Conservation (phyloP, 169 alveolate genomes). For the Plasmodium billcollinsi region DNA sequence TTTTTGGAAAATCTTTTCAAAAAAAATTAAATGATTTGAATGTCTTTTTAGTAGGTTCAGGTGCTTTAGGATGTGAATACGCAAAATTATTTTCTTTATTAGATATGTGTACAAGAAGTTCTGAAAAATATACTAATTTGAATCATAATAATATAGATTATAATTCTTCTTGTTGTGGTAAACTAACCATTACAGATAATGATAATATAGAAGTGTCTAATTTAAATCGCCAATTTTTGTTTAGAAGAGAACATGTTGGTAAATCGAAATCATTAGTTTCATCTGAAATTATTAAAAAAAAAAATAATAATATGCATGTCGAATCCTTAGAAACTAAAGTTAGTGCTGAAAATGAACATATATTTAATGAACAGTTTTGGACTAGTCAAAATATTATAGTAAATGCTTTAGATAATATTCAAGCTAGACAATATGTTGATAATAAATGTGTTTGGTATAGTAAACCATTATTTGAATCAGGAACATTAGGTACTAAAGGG, state of each 20-base stretch:
- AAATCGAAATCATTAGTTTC: slow-evolving; percentile 85
- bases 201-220: slow-evolving; percentile 98
- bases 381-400: slow-evolving; percentile 93
- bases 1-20: slow-evolving; percentile 81
- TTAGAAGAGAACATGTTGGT: slow-evolving; percentile 93
- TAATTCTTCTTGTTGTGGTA: slow-evolving; percentile 79
- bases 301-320: slow-evolving; percentile 90
- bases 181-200: slow-evolving; percentile 96
- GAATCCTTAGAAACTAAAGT: slow-evolving; percentile 91
- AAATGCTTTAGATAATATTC: slow-evolving; percentile 97
- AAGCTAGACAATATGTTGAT: slow-evolving; percentile 98
- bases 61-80: slow-evolving; percentile 99
- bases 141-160: no score
- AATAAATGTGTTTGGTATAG: slow-evolving; percentile 97
- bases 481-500: slow-evolving; percentile 99
- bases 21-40: slow-evolving; percentile 78
- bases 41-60: slow-evolving; percentile 95
- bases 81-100: slow-evolving; percentile 96
- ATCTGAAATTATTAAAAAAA: slow-evolving; percentile 90
- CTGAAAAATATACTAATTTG: no score
- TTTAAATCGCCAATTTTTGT: slow-evolving; percentile 97
- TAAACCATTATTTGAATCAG: slow-evolving; percentile 98
- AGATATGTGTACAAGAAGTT: slow-evolving; percentile 92
- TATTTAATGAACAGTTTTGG: slow-evolving; percentile 98
- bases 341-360: slow-evolving; percentile 96